phyloP scores from a whole-genome alignment of 164 flowering plant genomes.

The Nymphaea thermarum region DNA sequence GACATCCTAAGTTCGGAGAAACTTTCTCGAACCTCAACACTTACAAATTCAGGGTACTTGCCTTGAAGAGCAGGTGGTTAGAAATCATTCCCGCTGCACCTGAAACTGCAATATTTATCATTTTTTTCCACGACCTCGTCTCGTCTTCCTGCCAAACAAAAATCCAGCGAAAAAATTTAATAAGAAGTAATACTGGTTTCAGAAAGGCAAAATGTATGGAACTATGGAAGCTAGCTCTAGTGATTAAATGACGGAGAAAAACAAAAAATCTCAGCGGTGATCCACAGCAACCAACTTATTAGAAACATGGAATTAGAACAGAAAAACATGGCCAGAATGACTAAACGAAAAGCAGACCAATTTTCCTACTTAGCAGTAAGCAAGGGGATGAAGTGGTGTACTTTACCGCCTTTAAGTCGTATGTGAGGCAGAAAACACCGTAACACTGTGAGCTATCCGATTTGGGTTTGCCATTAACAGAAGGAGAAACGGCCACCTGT shows the following conservation, averaged over 20 bases:
- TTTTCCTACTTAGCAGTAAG: background rate
- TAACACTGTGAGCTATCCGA: slow-evolving; percentile 41
- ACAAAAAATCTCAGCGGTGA: background rate
- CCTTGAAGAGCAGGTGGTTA: slow-evolving; percentile 93
- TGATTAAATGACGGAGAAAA: background rate
- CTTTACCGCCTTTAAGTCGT: slow-evolving; percentile 75
- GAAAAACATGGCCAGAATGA: background rate
- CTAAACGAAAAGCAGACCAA: background rate
- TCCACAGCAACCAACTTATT: background rate
- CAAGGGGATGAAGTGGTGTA: background rate
- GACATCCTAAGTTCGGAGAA: no score
- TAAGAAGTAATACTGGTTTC: background rate
- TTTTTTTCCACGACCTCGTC: slow-evolving; percentile 84
- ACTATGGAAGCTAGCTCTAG: background rate
- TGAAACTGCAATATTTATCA: slow-evolving; percentile 77
- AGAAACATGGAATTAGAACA: background rate
- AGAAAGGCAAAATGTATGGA: background rate
- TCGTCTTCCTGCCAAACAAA: slow-evolving; percentile 57
- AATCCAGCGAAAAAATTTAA: background rate
- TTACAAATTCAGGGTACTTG: slow-evolving; percentile 14
- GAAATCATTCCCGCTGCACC: slow-evolving; percentile 99
- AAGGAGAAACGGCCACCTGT: slow-evolving; percentile 14
- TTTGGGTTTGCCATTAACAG: slow-evolving; percentile 11
- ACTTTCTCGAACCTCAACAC: background rate
- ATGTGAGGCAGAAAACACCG: slow-evolving; percentile 82